Conservation (phyloP, 129 eudicot genomes). For the Helianthus tuberosus region DNA sequence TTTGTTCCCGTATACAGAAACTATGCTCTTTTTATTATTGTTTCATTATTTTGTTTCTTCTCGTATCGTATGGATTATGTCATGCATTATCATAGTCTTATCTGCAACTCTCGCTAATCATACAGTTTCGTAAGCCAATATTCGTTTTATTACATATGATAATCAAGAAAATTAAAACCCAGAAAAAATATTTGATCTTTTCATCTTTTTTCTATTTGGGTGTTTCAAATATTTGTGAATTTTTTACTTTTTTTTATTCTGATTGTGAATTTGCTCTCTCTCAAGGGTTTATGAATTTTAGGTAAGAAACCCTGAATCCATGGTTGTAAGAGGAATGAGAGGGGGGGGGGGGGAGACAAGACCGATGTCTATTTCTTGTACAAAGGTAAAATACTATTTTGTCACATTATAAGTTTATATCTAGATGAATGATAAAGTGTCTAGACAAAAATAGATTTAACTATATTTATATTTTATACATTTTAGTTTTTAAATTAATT, state of each 20-base stretch:
- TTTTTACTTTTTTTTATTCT: background rate
- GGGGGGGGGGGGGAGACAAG: conserved; percentile 23
- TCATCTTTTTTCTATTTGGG: background rate
- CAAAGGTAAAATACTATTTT: too few species aligned
- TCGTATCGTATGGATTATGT: too few species aligned
- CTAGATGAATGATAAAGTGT: background rate
- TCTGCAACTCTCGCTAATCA: too few species aligned
- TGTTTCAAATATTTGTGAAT: conserved; percentile 12
- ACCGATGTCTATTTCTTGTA: conserved; percentile 11
- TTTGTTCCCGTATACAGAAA: too few species aligned
- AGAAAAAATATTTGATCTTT: conserved; percentile 16
- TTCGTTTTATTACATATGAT: too few species aligned
- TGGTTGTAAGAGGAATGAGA: conserved; percentile 10
- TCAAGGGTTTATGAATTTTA: conserved; percentile 34
- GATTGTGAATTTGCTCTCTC: background rate
- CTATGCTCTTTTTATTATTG: too few species aligned
- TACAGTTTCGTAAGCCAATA: too few species aligned
- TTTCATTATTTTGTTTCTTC: too few species aligned
- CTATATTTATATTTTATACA: too few species aligned
- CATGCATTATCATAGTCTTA: too few species aligned
- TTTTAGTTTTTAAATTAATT: too few species aligned
- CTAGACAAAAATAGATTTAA: background rate
- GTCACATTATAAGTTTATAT: too few species aligned
- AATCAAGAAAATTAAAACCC: conserved; percentile 5
- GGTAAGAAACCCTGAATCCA: conserved; percentile 33